Evolutionary conservation across 192 early-diverging fungal species (phyloP).

Genomic region (Haplosporangium gracile): DNA sequence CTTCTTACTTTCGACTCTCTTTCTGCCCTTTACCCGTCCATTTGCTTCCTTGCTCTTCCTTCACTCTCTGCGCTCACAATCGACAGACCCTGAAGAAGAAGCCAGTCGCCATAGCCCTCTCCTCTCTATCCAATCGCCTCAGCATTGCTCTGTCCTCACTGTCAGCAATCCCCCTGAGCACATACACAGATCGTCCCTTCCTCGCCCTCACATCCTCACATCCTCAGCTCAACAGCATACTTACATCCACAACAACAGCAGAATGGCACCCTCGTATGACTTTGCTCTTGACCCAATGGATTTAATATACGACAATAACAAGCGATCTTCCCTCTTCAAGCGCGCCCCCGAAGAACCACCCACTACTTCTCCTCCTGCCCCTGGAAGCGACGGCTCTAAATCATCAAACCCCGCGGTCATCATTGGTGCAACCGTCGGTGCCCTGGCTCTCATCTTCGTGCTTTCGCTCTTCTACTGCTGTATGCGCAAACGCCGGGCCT

Average conservation of each 20-base stretch:
- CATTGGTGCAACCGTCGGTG: conserved; percentile 16
- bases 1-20: neutral
- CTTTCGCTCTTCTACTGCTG: conserved; percentile 42
- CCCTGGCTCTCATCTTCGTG: conserved; percentile 23
- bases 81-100: neutral
- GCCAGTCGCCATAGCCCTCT: neutral
- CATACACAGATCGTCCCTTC: neutral
- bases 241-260: neutral
- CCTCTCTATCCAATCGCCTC: neutral
- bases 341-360: conserved; percentile 17
- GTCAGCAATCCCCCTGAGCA: neutral
- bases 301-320: conserved; percentile 29
- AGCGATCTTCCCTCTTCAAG: conserved; percentile 18
- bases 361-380: neutral
- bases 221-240: neutral
- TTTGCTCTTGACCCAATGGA: conserved; percentile 43
- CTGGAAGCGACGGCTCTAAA: neutral
- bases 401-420: conserved; percentile 18
- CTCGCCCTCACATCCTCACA: neutral
- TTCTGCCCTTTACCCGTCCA: neutral
- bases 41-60: neutral
- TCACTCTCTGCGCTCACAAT: neutral
- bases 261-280: conserved; percentile 36
- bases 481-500: conserved; percentile 45
- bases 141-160: neutral